These are phyloP conservation scores for Nothophytophthora sp. DNA, from an alignment of 352 stramenopile genomes.

Conservation along the genomic window DNA sequence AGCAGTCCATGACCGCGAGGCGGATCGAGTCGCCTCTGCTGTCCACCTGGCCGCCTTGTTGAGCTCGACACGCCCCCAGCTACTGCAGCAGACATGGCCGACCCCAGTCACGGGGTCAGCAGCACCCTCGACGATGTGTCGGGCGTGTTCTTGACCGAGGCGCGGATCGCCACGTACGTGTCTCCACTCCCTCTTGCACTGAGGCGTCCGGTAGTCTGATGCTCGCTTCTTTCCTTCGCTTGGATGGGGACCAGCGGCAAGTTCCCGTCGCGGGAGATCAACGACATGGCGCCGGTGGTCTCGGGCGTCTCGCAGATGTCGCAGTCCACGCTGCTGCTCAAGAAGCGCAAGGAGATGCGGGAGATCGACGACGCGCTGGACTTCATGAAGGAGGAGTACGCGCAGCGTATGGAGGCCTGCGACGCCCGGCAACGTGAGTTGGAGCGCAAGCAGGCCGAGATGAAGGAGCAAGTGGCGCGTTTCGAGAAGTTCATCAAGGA, in stretches of 20 bases:
- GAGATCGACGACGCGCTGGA: conserved; percentile 92
- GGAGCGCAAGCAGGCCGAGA: conserved; percentile 88
- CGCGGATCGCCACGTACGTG: conserved; percentile 54
- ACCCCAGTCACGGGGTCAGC: conserved; percentile 19
- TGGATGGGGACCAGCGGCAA: conserved; percentile 30
- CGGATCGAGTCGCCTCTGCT: not conserved
- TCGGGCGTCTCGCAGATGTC: conserved; percentile 88
- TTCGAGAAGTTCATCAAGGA: conserved; percentile 96
- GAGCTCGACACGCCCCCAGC: not conserved
- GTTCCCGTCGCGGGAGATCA: conserved; percentile 54
- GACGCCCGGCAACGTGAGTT: conserved; percentile 80
- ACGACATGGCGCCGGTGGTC: conserved; percentile 75
- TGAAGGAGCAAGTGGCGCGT: conserved; percentile 89
- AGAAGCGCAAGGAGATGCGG: conserved; percentile 93
- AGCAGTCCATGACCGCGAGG: conserved; percentile 19
- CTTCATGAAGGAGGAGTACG: conserved; percentile 94
- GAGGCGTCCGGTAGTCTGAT: not conserved
- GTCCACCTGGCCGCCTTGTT: not conserved
- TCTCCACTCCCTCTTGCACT: not conserved
- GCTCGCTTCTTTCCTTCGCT: not conserved
- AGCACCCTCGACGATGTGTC: conserved; percentile 46
- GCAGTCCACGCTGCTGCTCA: conserved; percentile 90
- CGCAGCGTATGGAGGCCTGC: conserved; percentile 87
- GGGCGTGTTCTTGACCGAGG: conserved; percentile 78
- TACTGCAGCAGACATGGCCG: conserved; percentile 16